Percentiles rank a stretch among this genome's conserved stretches.
Conservation (phyloP, 108 stramenopile genomes). For the Cyclotella distinguenda region DNA sequence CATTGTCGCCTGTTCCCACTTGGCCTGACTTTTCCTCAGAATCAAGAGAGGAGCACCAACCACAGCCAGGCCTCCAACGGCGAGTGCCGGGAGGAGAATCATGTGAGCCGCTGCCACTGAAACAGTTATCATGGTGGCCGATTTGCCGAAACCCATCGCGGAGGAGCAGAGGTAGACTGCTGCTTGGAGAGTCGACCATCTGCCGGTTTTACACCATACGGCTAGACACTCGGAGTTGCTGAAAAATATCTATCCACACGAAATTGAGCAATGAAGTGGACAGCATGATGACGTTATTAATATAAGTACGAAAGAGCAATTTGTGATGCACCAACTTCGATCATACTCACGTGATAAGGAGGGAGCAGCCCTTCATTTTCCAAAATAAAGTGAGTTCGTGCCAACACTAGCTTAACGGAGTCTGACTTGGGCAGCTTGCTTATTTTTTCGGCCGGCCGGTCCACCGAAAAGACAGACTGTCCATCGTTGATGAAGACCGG, state of each 20-base stretch:
- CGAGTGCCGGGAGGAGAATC: constrained; percentile 41
- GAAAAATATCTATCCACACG: constrained; percentile 21
- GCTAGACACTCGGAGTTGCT: constrained; percentile 55
- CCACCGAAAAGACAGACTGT: constrained; percentile 47
- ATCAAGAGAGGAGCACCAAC: constrained; percentile 41
- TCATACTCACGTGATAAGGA: constrained; percentile 43
- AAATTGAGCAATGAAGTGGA: background rate
- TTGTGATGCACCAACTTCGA: too few species aligned
- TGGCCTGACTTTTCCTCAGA: constrained; percentile 38
- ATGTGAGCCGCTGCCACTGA: constrained; percentile 46
- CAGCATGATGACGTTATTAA: background rate
- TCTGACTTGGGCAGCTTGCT: constrained; percentile 43
- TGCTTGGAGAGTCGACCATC: constrained; percentile 54
- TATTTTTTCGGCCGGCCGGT: constrained; percentile 17
- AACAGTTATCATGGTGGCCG: constrained; percentile 45
- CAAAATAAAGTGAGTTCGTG: constrained; percentile 47
- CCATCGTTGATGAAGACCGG: constrained; percentile 24
- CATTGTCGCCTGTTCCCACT: constrained; percentile 48
- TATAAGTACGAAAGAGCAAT: background rate
- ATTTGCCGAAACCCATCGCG: constrained; percentile 44
- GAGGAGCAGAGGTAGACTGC: constrained; percentile 47
- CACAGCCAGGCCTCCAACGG: constrained; percentile 43
- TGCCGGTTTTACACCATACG: constrained; percentile 53
- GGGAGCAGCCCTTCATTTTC: constrained; percentile 51
- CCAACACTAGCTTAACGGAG: constrained; percentile 48